Evolutionary conservation across 2,329 filamentous ascomycete genomes (phyloP).

Genomic region (Huntiella decipiens): DNA sequence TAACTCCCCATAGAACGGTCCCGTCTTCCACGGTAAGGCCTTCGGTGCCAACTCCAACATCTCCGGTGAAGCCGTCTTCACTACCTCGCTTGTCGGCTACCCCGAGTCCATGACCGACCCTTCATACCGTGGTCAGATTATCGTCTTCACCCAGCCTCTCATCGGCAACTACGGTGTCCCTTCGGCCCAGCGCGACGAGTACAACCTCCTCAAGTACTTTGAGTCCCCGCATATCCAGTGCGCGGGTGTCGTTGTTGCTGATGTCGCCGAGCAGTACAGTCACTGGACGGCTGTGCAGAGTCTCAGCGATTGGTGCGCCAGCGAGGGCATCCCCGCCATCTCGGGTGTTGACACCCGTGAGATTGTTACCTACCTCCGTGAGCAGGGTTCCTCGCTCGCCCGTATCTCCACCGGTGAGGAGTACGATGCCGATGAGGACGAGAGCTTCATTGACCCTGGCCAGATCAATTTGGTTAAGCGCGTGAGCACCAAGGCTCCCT

Average conservation of each 20-base stretch:
- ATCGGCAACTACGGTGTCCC: conserved; percentile 98
- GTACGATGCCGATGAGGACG: conserved; percentile 96
- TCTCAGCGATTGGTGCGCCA: conserved; percentile 80
- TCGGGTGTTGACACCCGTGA: conserved; percentile 92
- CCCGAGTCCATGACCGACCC: conserved; percentile 86
- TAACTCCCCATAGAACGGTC: conserved; percentile 49
- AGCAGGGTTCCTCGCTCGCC: conserved; percentile 90
- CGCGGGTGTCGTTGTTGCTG: conserved; percentile 84
- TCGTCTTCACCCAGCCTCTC: conserved; percentile 93
- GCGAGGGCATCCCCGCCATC: conserved; percentile 89
- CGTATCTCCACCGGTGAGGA: conserved; percentile 90
- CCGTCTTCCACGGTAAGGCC: conserved; percentile 87
- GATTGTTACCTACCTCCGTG: conserved; percentile 87
- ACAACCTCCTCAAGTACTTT: conserved; percentile 89
- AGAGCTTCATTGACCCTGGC: conserved; percentile 84
- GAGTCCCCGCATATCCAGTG: conserved; percentile 97
- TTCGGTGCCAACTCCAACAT: conserved; percentile 95
- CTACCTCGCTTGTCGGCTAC: conserved; percentile 91
- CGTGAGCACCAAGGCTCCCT: conserved; percentile 95
- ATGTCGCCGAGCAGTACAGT: conserved; percentile 84
- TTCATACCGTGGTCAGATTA: conserved; percentile 81
- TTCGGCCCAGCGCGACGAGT: conserved; percentile 64
- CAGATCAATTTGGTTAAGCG: conserved; percentile 93
- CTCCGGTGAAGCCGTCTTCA: conserved; percentile 96
- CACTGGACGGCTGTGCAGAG: conserved; percentile 98